Evolutionary conservation across 306 rosid species (phyloP), one percentile per base, ranked within the genome.

Genomic region (Sechiopsis laciniata): DNA sequence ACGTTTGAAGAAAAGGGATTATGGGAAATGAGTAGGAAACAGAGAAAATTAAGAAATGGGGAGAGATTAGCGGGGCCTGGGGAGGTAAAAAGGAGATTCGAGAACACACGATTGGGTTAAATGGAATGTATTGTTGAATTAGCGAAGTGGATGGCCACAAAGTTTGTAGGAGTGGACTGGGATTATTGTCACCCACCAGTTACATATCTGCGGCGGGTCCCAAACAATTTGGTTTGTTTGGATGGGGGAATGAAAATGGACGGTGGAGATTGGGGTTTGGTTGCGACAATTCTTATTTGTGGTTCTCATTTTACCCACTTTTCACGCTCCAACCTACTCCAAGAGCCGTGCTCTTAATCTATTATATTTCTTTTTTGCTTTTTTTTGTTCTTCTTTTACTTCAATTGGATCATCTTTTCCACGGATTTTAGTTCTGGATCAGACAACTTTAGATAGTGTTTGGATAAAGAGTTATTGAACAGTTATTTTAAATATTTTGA

Each of bases 131-230:
- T 32, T 32, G 21, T 48, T 67, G 48, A 48, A 15, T 68, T 12
- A 68, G 73, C 57, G 48, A 32, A 32, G 37, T 32, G 72, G 24
- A 68, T 78, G 71, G 85, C 97, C 97, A 92, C 97, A 87, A 83
- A 57, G 83, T 87, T 76, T 72, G 74, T 84, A 82, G 72, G 75
- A 84, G 88, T 19, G 75, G 78, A 45, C 74, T n/a, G 1, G 7
- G 63, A 58, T 73, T 53, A 79, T 78, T 88, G 80, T 88, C 83
- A 78, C 40, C 95, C 95, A 89, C 87, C 80, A 76, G 76, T 62
- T 85, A 69, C 73, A 75, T 84, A 78, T 83, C 87, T 79, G 72
- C 58, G 59, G 20, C 63, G 86, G 94, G 94, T 13, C 91, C 94
- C 84, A 21, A 59, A 9, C 46, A 13, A 32, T 15, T 11, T 40